Base-by-base conservation (phyloP, 371 early-diverging fungal genomes). In the Chytridiales sp. region DNA sequence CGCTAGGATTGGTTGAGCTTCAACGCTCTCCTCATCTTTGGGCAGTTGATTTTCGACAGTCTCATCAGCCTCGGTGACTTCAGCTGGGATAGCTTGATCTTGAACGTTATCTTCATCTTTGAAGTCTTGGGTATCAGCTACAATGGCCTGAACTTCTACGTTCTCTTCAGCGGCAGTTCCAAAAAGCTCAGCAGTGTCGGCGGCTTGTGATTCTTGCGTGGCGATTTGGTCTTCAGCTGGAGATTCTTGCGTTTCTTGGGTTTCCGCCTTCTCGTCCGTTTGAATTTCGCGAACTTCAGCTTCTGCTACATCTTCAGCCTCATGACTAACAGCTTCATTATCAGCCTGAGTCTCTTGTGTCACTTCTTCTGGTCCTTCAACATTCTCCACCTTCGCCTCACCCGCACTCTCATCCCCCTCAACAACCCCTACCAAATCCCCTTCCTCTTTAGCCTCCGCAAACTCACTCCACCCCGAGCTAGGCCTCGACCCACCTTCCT, bases 391-490 rank as follows among this genome's bases (percentile, higher is more conserved):
- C 8, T 6, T 38, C 15, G 30, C 47, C 24, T 13, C 32, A 54
- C 34, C 55, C 21, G 50, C 51, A 41, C 8, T 8, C 38, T 8
- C 38, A 8, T 38, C 38, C 38, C 11, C 38, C 11, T 38, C 38
- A 8, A 38, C 38, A 38, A 11, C 38, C 11, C 8, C 8, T n/a
- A 19, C 34, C 39, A 22, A 36, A 5, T 48, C 53, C 22, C n/a
- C 57, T 4, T 57, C 63, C 6, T 56, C n/a, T n/a, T 48, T 3
- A 11, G 67, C 67, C 24, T 67, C 46, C 21, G 22, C 67, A 54
- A 67, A 67, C 36, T 57, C 61, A 0, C 62, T 61, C 67, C 67
- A 67, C 19, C 67, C 67, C 0, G 58, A 57, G 34, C 62, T 61
- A n/a, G 67, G 67, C 22, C 67, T 24, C 31, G 67, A 67, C 8